These are phyloP conservation scores for Vigna hirtella DNA, from an alignment of 306 rosid genomes.

Conservation along the genomic window DNA sequence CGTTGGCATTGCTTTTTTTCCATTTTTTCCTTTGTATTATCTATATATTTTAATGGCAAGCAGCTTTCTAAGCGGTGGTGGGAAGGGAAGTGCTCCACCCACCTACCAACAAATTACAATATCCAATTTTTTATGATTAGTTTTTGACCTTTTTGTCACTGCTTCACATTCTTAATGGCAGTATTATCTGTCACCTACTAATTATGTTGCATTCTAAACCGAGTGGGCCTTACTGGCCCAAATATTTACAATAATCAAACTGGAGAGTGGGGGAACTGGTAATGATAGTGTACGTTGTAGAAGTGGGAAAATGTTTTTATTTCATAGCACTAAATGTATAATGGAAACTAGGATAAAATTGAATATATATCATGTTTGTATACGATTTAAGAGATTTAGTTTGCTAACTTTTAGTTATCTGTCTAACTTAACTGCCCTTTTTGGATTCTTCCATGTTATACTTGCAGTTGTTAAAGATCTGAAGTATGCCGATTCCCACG, in stretches of 20 bases:
- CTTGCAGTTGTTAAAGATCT: conserved; percentile 78
- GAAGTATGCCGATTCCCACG: conserved; percentile 78
- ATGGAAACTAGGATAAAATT: neutral
- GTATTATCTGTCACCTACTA: neutral
- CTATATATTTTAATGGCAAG: neutral
- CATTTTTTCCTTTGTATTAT: neutral
- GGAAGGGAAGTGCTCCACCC: conserved; percentile 2
- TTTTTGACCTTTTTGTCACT: neutral
- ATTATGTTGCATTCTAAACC: conserved; percentile 16
- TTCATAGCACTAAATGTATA: neutral
- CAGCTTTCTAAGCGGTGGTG: conserved; percentile 8
- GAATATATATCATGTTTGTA: no score
- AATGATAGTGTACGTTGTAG: conserved; percentile 23
- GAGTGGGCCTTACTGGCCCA: conserved; percentile 25
- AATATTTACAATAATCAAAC: neutral
- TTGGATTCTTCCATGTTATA: neutral
- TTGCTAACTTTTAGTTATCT: no score
- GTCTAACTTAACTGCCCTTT: no score
- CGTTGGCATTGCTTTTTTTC: neutral
- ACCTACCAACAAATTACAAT: neutral
- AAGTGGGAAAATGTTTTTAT: neutral
- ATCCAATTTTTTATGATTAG: neutral
- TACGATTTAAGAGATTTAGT: no score
- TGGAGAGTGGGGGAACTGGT: conserved; percentile 19
- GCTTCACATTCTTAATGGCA: neutral